phyloP scores from a whole-genome alignment of 352 stramenopile species.

The Phytophthora litchii region DNA sequence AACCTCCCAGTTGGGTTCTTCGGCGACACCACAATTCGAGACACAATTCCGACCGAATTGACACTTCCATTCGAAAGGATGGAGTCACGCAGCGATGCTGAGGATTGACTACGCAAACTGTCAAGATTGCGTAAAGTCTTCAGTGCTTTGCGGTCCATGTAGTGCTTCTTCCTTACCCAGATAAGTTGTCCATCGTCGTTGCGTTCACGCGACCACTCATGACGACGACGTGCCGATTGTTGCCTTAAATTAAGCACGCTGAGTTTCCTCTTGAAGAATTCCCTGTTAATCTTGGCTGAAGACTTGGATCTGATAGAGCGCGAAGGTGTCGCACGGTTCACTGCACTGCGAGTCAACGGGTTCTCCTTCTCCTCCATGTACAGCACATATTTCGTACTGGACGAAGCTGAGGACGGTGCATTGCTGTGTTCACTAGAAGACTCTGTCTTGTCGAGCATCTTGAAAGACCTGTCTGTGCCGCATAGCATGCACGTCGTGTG shows the following conservation, averaged over 20 bases:
- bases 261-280: constrained; percentile 81
- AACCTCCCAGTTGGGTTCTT: constrained; percentile 77
- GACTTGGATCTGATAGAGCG: constrained; percentile 28
- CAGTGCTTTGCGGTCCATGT: constrained; percentile 72
- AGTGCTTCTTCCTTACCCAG: constrained; percentile 84
- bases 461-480: constrained; percentile 82
- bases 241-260: constrained; percentile 80
- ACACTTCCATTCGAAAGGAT: constrained; percentile 66
- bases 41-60: constrained; percentile 77
- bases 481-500: constrained; percentile 91
- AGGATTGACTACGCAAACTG: constrained; percentile 56
- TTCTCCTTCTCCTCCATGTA: constrained; percentile 73
- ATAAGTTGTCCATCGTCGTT: constrained; percentile 84
- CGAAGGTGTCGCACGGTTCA: constrained; percentile 22
- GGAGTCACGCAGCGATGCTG: constrained; percentile 68
- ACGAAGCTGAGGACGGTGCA: constrained; percentile 41
- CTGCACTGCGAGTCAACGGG: constrained; percentile 39
- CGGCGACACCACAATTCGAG: constrained; percentile 73
- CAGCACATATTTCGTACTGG: constrained; percentile 68
- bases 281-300: constrained; percentile 53
- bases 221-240: constrained; percentile 81
- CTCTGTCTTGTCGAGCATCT: constrained; percentile 65
- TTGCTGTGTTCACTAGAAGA: constrained; percentile 37
- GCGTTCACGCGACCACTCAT: constrained; percentile 82
- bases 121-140: constrained; percentile 60